phyloP scores from a whole-genome alignment of 345 rosid genomes.

The Gossypium rotundifolium region DNA sequence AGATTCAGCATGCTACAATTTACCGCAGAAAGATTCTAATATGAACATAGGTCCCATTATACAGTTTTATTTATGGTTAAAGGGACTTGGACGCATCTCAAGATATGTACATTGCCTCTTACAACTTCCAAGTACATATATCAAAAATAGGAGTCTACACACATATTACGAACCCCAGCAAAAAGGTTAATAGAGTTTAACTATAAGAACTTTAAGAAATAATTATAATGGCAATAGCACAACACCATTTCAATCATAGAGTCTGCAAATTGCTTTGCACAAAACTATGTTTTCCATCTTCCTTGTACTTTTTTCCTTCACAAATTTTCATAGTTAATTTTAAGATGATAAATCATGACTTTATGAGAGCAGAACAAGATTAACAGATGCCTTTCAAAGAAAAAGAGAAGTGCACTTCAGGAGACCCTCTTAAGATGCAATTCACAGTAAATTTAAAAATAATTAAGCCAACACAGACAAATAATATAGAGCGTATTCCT shows the following conservation, averaged over 20 bases:
- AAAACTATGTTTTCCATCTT: not conserved
- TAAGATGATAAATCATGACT: not conserved
- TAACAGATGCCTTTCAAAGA: not conserved
- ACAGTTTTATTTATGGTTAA: not conserved
- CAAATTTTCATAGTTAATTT: not conserved
- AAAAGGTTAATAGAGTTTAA: not conserved
- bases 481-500: not conserved
- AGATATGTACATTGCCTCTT: not conserved
- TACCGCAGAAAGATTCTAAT: not conserved
- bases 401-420: not conserved
- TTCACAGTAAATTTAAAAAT: not conserved
- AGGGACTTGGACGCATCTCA: not conserved
- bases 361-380: not conserved
- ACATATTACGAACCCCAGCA: not conserved
- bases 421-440: not conserved
- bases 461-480: not conserved
- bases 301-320: not conserved
- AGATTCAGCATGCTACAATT: slow-evolving; percentile 2
- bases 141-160: not conserved
- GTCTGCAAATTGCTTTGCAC: not conserved
- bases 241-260: not conserved
- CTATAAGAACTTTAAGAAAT: not conserved
- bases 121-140: not conserved
- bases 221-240: not conserved
- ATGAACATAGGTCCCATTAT: not conserved